Evolutionary conservation across 2,329 filamentous ascomycete genomes (phyloP), one percentile per base, ranked within the genome.

Genomic region (Xylariaceae sp.): DNA sequence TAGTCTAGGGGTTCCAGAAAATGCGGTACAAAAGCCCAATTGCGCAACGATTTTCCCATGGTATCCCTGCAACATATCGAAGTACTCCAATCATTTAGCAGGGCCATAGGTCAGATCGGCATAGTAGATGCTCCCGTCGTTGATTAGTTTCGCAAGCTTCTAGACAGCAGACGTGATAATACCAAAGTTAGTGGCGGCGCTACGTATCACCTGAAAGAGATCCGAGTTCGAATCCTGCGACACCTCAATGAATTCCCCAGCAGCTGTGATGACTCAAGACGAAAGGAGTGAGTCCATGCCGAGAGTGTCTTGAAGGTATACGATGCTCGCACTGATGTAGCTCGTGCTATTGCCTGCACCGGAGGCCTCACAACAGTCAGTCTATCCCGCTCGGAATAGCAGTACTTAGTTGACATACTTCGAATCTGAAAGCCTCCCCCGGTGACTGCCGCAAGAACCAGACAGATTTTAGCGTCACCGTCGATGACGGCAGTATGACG

Each of bases 21-120:
- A 53, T 48, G 25, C 20, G 25, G 29, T 47, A 23, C 6, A 4
- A 5, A 53, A 22, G 6, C 32, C 42, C 12, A 55, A 8, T 22
- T 53, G 40, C 0, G 6, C 17, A 10, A 17, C 8, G 25, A 29
- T 8, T 8, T 29, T 29, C 8, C 25, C 25, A 14, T 29, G 8
- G 25, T 8, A 29, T 8, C 25, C 14, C 25, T 29, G 8, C 8
- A 29, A 8, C 25, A 29, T 8, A 14, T 29, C 25, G 14, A 29
- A 29, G 14, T 29, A 29, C 8, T 8, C 25, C 25, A 14, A 29
- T 14, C 14, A 8, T 14, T 29, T 8, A 14, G 8, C 25, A 14
- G 25, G 25, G 14, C 25, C 8, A 29, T 29, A 29, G 8, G 14
- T 29, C 25, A 29, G 14, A 14, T 29, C 25, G 8, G 25, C 25